A percentile compares a stretch with the other conserved stretches of the same genome.
Conservation (phyloP, 345 rosid genomes). For the Brassica cretica region DNA sequence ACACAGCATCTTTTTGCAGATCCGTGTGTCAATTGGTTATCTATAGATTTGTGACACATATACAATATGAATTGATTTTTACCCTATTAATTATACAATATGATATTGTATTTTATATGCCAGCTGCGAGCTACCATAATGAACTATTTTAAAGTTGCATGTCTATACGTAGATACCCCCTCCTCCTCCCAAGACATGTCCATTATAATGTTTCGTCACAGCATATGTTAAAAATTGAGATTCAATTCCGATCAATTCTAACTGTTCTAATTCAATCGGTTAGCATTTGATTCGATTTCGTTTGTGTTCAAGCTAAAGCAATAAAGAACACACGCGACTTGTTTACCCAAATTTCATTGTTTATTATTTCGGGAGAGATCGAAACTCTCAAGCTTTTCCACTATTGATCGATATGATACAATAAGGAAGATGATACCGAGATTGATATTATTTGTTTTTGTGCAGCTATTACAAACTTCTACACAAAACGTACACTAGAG, state of each 20-base stretch:
- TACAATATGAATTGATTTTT: not conserved
- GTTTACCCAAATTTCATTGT: too few relatives aligned
- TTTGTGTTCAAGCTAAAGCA: not conserved
- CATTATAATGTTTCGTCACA: not conserved
- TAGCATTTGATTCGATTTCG: too few relatives aligned
- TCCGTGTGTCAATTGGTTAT: slow-evolving; percentile 31
- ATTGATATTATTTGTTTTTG: too few relatives aligned
- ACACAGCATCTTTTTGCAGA: slow-evolving; percentile 7
- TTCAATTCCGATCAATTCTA: too few relatives aligned
- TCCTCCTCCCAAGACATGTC: not conserved
- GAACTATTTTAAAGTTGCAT: not conserved
- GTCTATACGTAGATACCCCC: slow-evolving; percentile 1
- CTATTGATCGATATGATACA: too few relatives aligned
- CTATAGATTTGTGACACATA: slow-evolving; percentile 21
- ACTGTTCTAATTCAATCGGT: too few relatives aligned
- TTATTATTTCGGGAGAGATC: too few relatives aligned
- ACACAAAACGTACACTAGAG: too few relatives aligned
- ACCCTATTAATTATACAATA: not conserved
- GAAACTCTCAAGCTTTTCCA: too few relatives aligned
- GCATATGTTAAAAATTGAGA: not conserved
- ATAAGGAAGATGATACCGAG: too few relatives aligned
- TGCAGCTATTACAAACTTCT: too few relatives aligned
- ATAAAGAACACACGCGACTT: too few relatives aligned
- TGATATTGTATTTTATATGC: slow-evolving; percentile 5
- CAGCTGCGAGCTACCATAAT: slow-evolving; percentile 21